Base-by-base conservation (phyloP, 2,329 filamentous ascomycete genomes). In the Talaromyces sp. region DNA sequence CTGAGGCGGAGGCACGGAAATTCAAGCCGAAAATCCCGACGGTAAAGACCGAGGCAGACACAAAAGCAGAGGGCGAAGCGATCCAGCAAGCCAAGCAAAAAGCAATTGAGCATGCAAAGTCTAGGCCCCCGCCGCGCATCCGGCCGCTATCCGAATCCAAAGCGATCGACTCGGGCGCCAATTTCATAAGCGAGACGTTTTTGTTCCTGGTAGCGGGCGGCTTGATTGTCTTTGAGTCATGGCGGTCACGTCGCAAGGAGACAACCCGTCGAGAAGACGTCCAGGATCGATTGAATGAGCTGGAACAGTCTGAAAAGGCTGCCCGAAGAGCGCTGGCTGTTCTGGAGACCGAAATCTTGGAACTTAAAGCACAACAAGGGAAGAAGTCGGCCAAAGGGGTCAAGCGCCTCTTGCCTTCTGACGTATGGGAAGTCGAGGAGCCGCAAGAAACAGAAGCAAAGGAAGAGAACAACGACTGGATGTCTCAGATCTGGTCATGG, bases 91-190 rank as follows among this genome's bases (percentile, higher is more conserved):
- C 70, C 38, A 78, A 78, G 59, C 75, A 77, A 51, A 74, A 74
- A 2, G 70, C 70, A 1, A 72, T 75, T 46, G 81, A 80, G 65
- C 76, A 81, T 56, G 76, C 80, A 52, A 80, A 82, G 62, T 73
- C 77, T 62, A 75, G 71, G 46, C 75, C 72, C 27, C 77, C 77
- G 60, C 83, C 83, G 6, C 81, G 81, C 35, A 88, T 89, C 59
- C 77, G 86, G 51, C 86, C 86, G 8, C 76, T 89, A 11, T 84
- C 84, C 2, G 87, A 89, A 69, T 80, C 83, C 13, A 87, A 88
- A 67, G 86, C 86, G 0, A 89, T 89, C 58, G 86, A 89, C 69
- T 82, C 83, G 41, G 87, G 86, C 3, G 87, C 86, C 3, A 89
- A 86, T 64, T 89, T 89, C 67, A 86, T 87, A 55, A 85, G 84